A percentile compares a stretch with the other conserved stretches of the same genome.
Conservation (phyloP, 1,284 basidiomycete species). For the Stygiomarasmius scandens region DNA sequence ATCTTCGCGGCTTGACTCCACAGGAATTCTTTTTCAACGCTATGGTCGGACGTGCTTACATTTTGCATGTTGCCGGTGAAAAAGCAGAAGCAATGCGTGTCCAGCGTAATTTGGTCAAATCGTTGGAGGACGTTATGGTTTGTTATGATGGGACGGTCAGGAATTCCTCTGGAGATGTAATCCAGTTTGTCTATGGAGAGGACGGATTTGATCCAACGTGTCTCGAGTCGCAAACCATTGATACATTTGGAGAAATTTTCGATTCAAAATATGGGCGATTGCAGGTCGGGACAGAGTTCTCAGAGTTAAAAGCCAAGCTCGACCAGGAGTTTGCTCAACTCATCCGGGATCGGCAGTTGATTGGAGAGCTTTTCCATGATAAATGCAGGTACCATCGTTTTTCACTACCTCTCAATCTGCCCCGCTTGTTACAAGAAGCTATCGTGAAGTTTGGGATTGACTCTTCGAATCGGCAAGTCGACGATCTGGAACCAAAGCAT, state of each 20-base stretch:
- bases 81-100: slow-evolving; percentile 99
- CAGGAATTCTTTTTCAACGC: slow-evolving; percentile 99
- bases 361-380: slow-evolving; percentile 84
- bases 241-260: too few species aligned
- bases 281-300: slow-evolving; percentile 87
- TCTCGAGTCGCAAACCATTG: slow-evolving; percentile 94
- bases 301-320: slow-evolving; percentile 84
- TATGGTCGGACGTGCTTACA: slow-evolving; percentile 98
- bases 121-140: slow-evolving; percentile 96
- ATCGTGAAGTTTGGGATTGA: slow-evolving; percentile 98
- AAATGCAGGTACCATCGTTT: slow-evolving; percentile 73
- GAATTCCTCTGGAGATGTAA: slow-evolving; percentile 93
- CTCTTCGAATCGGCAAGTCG: slow-evolving; percentile 89
- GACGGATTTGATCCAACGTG: slow-evolving; percentile 98
- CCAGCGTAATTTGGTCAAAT: slow-evolving; percentile 96
- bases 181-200: slow-evolving; percentile 97
- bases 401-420: slow-evolving; percentile 91
- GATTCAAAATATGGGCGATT: slow-evolving; percentile 88
- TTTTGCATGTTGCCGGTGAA: slow-evolving; percentile 99
- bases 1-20: slow-evolving; percentile 93
- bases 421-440: slow-evolving; percentile 94
- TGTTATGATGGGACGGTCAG: slow-evolving; percentile 98
- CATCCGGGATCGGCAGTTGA: slow-evolving; percentile 76
- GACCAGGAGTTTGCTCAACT: slow-evolving; percentile 84
- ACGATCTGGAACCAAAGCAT: slow-evolving; percentile 87